Evolutionary conservation across 768 basidiomycete genomes (phyloP).

Genomic region (Lactifluus piperatus): DNA sequence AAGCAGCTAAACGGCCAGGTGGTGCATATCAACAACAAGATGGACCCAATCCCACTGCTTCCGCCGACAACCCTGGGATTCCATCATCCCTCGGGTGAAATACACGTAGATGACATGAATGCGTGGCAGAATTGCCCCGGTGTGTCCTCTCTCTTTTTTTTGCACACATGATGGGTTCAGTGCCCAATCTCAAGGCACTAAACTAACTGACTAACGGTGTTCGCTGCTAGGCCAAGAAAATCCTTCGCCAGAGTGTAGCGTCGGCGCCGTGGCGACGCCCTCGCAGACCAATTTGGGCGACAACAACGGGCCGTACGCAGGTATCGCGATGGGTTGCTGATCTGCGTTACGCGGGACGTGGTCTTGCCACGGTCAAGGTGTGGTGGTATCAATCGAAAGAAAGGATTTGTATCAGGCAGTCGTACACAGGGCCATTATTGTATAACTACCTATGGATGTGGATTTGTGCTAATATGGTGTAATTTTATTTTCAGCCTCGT

Average conservation of each 20-base stretch:
- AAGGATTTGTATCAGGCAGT: too few relatives aligned
- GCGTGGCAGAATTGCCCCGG: constrained; percentile 53
- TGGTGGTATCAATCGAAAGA: too few relatives aligned
- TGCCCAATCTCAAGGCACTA: not conserved
- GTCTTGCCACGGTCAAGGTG: too few relatives aligned
- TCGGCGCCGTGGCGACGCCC: constrained; percentile 46
- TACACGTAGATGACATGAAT: constrained; percentile 34
- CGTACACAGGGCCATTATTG: too few relatives aligned
- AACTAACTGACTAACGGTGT: not conserved
- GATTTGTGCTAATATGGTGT: too few relatives aligned
- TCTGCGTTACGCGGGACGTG: too few relatives aligned
- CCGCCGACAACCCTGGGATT: constrained; percentile 35
- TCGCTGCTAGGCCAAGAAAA: constrained; percentile 48
- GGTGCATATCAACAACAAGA: not conserved
- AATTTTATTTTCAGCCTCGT: too few relatives aligned
- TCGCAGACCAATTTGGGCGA: constrained; percentile 29
- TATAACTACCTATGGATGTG: too few relatives aligned
- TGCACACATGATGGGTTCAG: too few relatives aligned
- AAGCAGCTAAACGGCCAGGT: not conserved
- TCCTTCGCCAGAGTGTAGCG: constrained; percentile 39
- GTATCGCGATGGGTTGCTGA: constrained; percentile 19
- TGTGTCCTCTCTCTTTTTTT: constrained; percentile 8
- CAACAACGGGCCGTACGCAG: constrained; percentile 18
- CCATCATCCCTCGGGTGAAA: constrained; percentile 35
- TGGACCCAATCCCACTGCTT: constrained; percentile 33